Conservation (phyloP, 345 rosid genomes). For the Eutrema heterophyllum region DNA sequence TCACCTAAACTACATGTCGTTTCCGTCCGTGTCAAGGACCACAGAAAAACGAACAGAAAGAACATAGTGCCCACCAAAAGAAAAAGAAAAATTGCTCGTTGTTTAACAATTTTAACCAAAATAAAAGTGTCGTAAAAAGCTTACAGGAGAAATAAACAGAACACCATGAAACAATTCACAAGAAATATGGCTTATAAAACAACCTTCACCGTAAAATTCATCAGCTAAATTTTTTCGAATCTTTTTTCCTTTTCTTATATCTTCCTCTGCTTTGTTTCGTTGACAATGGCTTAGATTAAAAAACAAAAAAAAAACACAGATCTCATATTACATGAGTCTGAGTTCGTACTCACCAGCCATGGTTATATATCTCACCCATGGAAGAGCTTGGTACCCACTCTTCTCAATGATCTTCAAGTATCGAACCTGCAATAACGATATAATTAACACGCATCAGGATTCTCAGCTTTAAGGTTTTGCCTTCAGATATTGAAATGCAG, state of each 20-base stretch:
- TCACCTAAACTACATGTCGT: neutral
- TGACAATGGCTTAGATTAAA: neutral
- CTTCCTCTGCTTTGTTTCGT: conserved; percentile 11
- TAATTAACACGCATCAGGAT: conserved; percentile 4
- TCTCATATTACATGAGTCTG: conserved; percentile 55
- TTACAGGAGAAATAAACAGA: conserved; percentile 3
- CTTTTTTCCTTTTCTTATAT: neutral
- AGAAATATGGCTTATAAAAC: conserved; percentile 13
- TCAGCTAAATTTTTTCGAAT: neutral
- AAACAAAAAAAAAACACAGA: neutral
- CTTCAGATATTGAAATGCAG: neutral
- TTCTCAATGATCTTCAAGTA: conserved; percentile 97
- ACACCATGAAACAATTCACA: conserved; percentile 29
- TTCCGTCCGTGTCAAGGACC: neutral
- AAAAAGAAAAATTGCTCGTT: neutral
- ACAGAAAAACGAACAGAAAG: neutral
- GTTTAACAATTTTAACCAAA: conserved; percentile 10
- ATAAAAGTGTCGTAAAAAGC: conserved; percentile 3
- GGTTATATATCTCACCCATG: conserved; percentile 98
- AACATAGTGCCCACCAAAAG: neutral
- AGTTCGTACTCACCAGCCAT: conserved; percentile 99
- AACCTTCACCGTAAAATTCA: conserved; percentile 4
- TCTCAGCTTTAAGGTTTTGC: neutral
- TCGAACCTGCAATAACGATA: conserved; percentile 58
- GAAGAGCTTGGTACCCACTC: conserved; percentile 96